These are phyloP conservation scores for Peronospora tabacina DNA, from an alignment of 352 stramenopile genomes.

Conservation along the genomic window DNA sequence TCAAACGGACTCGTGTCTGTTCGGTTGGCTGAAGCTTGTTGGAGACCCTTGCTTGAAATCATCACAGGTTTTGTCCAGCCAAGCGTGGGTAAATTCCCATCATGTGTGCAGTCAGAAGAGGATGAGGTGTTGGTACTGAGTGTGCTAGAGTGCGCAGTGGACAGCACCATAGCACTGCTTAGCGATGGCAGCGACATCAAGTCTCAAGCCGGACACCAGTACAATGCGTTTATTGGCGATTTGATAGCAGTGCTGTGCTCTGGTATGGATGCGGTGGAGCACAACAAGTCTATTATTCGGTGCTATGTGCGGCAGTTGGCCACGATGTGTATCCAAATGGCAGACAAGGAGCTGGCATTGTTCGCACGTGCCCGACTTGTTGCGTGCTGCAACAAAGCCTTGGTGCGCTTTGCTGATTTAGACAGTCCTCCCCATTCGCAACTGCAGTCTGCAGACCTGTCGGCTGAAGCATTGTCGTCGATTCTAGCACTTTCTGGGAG, in stretches of 20 bases:
- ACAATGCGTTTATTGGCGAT: conserved; percentile 41
- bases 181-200: conserved; percentile 29
- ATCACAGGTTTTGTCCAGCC: conserved; percentile 57
- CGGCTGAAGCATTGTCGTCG: conserved; percentile 3
- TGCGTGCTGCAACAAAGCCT: conserved; percentile 44
- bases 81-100: conserved; percentile 41
- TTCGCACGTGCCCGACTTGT: conserved; percentile 53
- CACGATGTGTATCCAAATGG: conserved; percentile 59
- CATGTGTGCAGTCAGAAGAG: conserved; percentile 60
- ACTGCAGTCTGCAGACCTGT: conserved; percentile 2
- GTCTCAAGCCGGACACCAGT: conserved; percentile 23
- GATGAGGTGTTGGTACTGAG: conserved; percentile 70
- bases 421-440: conserved; percentile 21
- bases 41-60: conserved; percentile 50
- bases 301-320: conserved; percentile 73
- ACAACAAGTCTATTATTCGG: conserved; percentile 56
- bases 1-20: conserved; percentile 59
- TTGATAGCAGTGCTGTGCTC: conserved; percentile 55
- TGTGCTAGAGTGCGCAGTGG: conserved; percentile 67
- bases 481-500: conserved; percentile 4
- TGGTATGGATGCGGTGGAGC: conserved; percentile 40
- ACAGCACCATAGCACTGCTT: conserved; percentile 55
- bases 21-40: conserved; percentile 38
- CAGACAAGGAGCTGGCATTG: conserved; percentile 37
- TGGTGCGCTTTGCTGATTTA: conserved; percentile 39